Percentiles rank a stretch among this genome's conserved stretches.
Evolutionary conservation across 331 rosid genomes (phyloP).

Genomic region (Rosa hybrid): DNA sequence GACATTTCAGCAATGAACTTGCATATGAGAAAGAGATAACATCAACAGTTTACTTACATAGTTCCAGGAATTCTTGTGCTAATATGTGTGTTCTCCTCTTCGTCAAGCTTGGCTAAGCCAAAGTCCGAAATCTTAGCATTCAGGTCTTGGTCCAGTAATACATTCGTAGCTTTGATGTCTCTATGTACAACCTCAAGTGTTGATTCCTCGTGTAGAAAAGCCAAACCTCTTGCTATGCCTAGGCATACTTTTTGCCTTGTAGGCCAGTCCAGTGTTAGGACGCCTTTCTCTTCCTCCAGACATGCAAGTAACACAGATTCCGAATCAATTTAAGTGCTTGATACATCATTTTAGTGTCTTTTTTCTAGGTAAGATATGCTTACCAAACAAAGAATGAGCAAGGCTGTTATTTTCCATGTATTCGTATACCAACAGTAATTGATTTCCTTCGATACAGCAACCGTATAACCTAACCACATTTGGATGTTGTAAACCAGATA

Average conservation of each 20-base stretch:
- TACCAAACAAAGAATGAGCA: constrained; percentile 28
- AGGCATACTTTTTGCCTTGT: constrained; percentile 38
- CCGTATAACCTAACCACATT: constrained; percentile 34
- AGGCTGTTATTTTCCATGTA: constrained; percentile 26
- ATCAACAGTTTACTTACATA: too few species aligned
- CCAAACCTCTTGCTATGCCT: too few species aligned
- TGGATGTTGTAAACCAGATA: constrained; percentile 32
- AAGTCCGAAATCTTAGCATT: too few species aligned
- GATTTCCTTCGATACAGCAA: constrained; percentile 31
- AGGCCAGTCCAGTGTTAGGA: constrained; percentile 31
- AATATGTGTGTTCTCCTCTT: too few species aligned
- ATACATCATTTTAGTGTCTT: background rate
- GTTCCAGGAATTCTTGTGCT: too few species aligned
- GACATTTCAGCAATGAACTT: too few species aligned
- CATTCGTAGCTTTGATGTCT: too few species aligned
- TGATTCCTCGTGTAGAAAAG: too few species aligned
- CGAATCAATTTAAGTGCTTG: background rate
- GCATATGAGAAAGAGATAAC: too few species aligned
- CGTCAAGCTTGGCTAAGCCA: too few species aligned
- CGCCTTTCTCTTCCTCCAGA: constrained; percentile 23
- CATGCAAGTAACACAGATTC: background rate
- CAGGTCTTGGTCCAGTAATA: too few species aligned
- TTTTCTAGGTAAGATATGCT: background rate
- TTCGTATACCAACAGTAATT: constrained; percentile 27
- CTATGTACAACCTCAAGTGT: too few species aligned